Conservation (phyloP, 169 alveolate genomes). For the Toxoplasma gondii region DNA sequence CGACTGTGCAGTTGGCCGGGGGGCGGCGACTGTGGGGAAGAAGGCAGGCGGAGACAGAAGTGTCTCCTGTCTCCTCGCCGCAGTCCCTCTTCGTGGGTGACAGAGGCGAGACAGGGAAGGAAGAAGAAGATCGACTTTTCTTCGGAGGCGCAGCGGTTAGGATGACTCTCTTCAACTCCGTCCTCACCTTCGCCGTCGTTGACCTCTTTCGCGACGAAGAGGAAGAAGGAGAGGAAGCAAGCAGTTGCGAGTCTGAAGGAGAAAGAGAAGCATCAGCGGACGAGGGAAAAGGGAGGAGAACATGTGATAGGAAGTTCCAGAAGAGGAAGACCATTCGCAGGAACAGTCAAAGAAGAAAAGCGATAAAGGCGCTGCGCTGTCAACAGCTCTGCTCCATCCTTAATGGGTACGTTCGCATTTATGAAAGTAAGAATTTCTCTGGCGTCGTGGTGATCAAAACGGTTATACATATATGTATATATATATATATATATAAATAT, state of each 20-base stretch:
- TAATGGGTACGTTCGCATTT: neutral
- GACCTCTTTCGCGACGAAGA: conserved; percentile 4
- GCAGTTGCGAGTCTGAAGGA: neutral
- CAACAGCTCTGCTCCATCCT: conserved; percentile 26
- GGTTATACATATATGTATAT: too few relatives aligned
- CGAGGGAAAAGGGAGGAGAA: neutral
- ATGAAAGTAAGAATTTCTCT: neutral
- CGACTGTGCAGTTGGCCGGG: conserved; percentile 8
- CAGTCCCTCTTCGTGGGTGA: neutral
- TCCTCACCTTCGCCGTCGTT: neutral
- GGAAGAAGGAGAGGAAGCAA: neutral
- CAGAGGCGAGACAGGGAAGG: neutral
- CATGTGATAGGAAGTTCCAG: too few relatives aligned
- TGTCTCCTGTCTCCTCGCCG: neutral
- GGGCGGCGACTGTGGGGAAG: neutral
- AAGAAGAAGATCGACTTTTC: neutral
- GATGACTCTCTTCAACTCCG: neutral
- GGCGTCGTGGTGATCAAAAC: too few relatives aligned
- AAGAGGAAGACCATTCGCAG: neutral
- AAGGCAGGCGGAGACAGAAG: neutral
- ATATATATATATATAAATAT: too few relatives aligned
- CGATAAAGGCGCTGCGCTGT: neutral
- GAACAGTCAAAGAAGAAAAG: neutral
- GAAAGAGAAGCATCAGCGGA: neutral
- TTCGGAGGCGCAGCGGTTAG: conserved; percentile 19